phyloP scores from a whole-genome alignment of 108 stramenopile species.

The Cyclotella cryptica region DNA sequence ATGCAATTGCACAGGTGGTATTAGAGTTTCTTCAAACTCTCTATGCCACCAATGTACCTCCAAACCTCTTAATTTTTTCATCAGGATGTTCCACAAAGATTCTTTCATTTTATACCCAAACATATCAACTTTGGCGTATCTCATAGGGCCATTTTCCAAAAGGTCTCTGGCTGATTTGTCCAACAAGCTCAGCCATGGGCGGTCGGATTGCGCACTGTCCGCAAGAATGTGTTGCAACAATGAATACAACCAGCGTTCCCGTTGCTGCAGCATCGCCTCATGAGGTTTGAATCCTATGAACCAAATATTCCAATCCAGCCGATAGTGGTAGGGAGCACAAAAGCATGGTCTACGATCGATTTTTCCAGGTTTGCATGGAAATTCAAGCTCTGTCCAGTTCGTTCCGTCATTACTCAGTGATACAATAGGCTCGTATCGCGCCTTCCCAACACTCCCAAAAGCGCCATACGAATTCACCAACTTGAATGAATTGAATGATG shows the following conservation, averaged over 20 bases:
- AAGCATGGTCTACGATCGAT: conserved; percentile 71
- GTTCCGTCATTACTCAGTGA: conserved; percentile 52
- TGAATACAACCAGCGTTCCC: conserved; percentile 62
- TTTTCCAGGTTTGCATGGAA: conserved; percentile 81
- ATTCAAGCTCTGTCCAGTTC: conserved; percentile 70
- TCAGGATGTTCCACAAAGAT: conserved; percentile 51
- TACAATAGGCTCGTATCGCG: conserved; percentile 71
- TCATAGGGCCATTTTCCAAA: conserved; percentile 15
- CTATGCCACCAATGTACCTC: conserved; percentile 62
- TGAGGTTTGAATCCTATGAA: conserved; percentile 75
- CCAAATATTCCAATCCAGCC: conserved; percentile 87
- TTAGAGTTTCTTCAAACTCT: conserved; percentile 54
- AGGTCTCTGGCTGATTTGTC: conserved; percentile 31
- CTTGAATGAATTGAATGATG: conserved; percentile 61
- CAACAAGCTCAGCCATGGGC: conserved; percentile 53
- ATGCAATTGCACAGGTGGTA: conserved; percentile 49
- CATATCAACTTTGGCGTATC: conserved; percentile 67
- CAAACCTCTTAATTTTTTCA: conserved; percentile 4
- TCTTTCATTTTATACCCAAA: conserved; percentile 68
- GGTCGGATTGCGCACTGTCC: conserved; percentile 1
- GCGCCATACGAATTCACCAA: conserved; percentile 84
- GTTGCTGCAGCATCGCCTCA: conserved; percentile 38
- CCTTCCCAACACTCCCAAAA: conserved; percentile 69
- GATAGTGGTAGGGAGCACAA: conserved; percentile 84
- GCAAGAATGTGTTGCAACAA: conserved; percentile 51